Evolutionary conservation across 2,329 filamentous ascomycete species (phyloP).

Genomic region (Colletotrichum sp.): DNA sequence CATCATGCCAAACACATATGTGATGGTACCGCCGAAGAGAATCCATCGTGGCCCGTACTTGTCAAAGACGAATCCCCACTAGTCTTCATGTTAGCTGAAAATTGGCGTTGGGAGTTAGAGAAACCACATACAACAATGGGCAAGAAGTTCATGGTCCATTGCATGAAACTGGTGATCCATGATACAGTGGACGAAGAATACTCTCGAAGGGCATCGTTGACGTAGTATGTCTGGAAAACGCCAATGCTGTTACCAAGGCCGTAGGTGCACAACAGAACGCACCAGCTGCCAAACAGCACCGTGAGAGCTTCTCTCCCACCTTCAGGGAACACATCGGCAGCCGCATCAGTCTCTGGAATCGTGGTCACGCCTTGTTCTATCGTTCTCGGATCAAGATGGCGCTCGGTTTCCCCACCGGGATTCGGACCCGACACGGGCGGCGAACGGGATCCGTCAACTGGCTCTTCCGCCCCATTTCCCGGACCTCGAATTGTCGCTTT

Average conservation of each 20-base stretch:
- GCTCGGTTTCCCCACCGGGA: slow-evolving; percentile 2
- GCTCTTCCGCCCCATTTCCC: not conserved
- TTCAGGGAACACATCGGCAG: slow-evolving; percentile 55
- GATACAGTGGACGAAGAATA: slow-evolving; percentile 57
- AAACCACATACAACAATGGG: slow-evolving; percentile 39
- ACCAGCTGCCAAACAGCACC: slow-evolving; percentile 53
- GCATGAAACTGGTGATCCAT: slow-evolving; percentile 59
- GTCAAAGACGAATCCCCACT: slow-evolving; percentile 62
- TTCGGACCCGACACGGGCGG: not conserved
- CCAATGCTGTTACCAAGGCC: slow-evolving; percentile 51
- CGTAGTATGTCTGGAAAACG: slow-evolving; percentile 64
- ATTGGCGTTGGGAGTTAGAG: slow-evolving; percentile 38
- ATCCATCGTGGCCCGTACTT: slow-evolving; percentile 66
- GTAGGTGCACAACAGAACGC: slow-evolving; percentile 47
- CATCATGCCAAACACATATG: slow-evolving; percentile 68
- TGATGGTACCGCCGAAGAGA: slow-evolving; percentile 55
- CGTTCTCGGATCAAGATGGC: not conserved
- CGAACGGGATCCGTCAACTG: not conserved
- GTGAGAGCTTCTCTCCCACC: slow-evolving; percentile 62
- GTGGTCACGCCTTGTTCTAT: slow-evolving; percentile 14
- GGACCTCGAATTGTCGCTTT: not conserved
- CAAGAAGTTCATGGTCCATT: slow-evolving; percentile 52
- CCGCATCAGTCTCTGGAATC: slow-evolving; percentile 25
- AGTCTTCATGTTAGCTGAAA: not conserved
- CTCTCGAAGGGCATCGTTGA: slow-evolving; percentile 47